Evolutionary conservation across 192 early-diverging fungal species (phyloP), one percentile per base, ranked within the genome.

Genomic region (Umbelopsis vinacea): DNA sequence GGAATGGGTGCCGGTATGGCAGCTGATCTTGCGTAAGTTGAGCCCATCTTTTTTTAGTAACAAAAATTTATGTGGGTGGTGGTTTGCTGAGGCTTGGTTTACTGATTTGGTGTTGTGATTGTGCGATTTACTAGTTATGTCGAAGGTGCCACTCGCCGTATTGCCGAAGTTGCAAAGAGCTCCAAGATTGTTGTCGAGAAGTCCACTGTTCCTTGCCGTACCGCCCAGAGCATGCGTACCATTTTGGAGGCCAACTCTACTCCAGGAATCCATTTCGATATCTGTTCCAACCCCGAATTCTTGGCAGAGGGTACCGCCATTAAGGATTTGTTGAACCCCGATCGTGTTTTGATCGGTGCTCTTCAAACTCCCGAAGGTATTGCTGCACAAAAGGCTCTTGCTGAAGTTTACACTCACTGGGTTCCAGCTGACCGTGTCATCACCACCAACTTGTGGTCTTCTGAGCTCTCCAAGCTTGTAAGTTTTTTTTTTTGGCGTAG

Each of bases 221-320:
- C 96, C 29, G 93, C 95, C 29, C 88, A 94, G 71, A 82, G 84
- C 74, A 92, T 97, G 85, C 86, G 91, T 68, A 88, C 88, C 46
- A 96, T 94, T 46, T 85, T 96, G n/a, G 90, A 91, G 55, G 87
- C 93, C 53, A 95, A 94, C 80, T 87, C 84, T 4, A 85, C 73
- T 33, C 76, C 80, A 21, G 84, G 83, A 40, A 89, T 95, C 38
- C 83, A 81, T 37, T 96, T 97, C 76, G 88, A 91, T 70, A 94
- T 97, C 57, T 84, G 96, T 52, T 93, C 95, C 17, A 97, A 97
- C 82, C 96, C 96, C 22, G 96, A 97, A 85, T 97, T 97, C 83
- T 87, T 97, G 72, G 94, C 94, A 73, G 96, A 97, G 81, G 96
- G 95, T 53, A 94, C 95, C 21, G 94, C 95, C 22, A 89, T 96